Evolutionary conservation across 2,329 filamentous ascomycete species (phyloP).

Genomic region (Sporothrix globosa): DNA sequence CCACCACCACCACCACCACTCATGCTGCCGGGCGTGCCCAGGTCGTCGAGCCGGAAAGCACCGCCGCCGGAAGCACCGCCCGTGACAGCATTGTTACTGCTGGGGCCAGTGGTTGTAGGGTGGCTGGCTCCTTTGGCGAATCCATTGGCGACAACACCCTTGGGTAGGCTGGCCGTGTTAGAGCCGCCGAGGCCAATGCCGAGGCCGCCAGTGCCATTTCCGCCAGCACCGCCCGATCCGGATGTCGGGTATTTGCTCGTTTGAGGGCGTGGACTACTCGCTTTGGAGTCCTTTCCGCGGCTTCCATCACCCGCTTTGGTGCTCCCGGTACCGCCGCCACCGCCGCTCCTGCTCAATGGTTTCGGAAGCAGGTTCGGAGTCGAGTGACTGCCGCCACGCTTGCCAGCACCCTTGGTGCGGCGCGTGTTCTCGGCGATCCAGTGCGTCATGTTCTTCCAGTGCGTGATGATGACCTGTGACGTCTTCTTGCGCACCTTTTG

Average conservation of each 20-base stretch:
- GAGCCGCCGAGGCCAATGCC: conserved; percentile 23
- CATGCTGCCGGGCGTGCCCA: neutral
- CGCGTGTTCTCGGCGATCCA: conserved; percentile 64
- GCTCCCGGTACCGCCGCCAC: conserved; percentile 33
- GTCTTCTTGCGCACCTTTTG: conserved; percentile 59
- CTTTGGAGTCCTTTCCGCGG: conserved; percentile 49
- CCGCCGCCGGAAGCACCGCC: conserved; percentile 23
- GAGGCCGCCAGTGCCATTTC: conserved; percentile 32
- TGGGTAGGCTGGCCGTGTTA: conserved; percentile 52
- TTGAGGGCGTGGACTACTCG: conserved; percentile 61
- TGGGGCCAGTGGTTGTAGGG: conserved; percentile 21
- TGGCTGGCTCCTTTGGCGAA: conserved; percentile 43
- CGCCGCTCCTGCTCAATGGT: conserved; percentile 47
- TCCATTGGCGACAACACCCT: conserved; percentile 57
- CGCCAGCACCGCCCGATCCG: conserved; percentile 40
- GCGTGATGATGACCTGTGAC: conserved; percentile 61
- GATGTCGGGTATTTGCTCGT: conserved; percentile 60
- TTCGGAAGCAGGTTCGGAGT: conserved; percentile 62
- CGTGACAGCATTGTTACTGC: neutral
- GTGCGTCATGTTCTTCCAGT: conserved; percentile 67
- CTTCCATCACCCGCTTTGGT: conserved; percentile 18
- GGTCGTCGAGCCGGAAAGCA: neutral
- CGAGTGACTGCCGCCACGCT: conserved; percentile 58
- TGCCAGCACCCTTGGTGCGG: conserved; percentile 53
- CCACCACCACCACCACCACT: conserved; percentile 39